Evolutionary conservation across 176 grass and related monocot genomes (phyloP).

Genomic region (Paspalum vaginatum): DNA sequence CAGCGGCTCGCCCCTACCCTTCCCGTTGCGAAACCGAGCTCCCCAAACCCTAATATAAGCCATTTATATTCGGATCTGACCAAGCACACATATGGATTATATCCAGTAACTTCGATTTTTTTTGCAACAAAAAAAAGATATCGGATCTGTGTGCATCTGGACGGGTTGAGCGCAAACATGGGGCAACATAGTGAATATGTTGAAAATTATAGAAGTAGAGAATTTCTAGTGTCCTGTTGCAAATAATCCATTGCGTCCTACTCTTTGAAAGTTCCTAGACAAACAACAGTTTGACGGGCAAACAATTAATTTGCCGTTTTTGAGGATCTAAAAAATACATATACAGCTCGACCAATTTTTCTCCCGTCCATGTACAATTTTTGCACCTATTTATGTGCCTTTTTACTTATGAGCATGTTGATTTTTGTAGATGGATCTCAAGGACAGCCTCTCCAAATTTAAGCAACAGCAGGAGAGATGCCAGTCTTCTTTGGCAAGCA

Average conservation of each 20-base stretch:
- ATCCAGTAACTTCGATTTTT: too few relatives aligned
- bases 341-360: neutral
- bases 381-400: neutral
- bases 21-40: too few relatives aligned
- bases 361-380: neutral
- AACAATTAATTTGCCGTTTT: neutral
- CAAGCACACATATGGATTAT: too few relatives aligned
- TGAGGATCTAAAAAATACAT: neutral
- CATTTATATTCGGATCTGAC: too few relatives aligned
- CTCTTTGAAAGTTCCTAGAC: neutral
- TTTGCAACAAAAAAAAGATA: too few relatives aligned
- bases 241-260: neutral
- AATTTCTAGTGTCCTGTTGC: too few relatives aligned
- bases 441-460: conserved; percentile 85
- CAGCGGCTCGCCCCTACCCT: too few relatives aligned
- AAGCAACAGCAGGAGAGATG: conserved; percentile 90
- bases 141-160: too few relatives aligned
- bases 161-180: too few relatives aligned
- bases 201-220: too few relatives aligned
- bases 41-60: too few relatives aligned
- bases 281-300: neutral
- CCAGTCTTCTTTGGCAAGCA: conserved; percentile 71
- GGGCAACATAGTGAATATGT: too few relatives aligned
- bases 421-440: conserved; percentile 70
- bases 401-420: neutral